phyloP scores from a whole-genome alignment of 768 basidiomycete genomes.

The Dentipellis fragilis region DNA sequence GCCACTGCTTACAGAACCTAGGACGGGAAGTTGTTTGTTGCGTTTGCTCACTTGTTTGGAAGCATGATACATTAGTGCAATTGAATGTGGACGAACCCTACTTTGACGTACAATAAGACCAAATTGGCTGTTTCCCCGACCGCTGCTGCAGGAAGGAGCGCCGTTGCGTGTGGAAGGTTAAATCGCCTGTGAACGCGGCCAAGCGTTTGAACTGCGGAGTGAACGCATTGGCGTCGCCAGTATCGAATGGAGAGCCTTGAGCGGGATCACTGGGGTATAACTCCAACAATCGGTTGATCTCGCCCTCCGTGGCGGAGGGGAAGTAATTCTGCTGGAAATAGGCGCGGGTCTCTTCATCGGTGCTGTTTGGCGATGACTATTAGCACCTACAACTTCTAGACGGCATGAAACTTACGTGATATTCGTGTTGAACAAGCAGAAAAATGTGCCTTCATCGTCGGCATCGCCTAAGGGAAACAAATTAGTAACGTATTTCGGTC shows the following conservation, averaged over 20 bases:
- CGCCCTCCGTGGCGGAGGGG: background rate
- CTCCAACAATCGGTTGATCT: constrained; percentile 6
- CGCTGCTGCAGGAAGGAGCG: background rate
- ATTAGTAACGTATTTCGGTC: background rate
- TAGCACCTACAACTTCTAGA: background rate
- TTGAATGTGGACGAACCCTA: no score
- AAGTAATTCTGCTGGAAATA: constrained; percentile 4
- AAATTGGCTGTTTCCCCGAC: background rate
- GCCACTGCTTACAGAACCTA: constrained; percentile 16
- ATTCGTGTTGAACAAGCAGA: constrained; percentile 13
- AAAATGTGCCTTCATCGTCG: constrained; percentile 19
- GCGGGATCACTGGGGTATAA: constrained; percentile 11
- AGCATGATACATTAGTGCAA: background rate
- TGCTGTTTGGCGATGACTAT: constrained; percentile 1
- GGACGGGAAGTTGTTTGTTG: constrained; percentile 17
- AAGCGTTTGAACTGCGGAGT: constrained; percentile 32
- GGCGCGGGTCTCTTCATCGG: constrained; percentile 3
- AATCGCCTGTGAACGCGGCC: constrained; percentile 28
- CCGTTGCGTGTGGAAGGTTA: background rate
- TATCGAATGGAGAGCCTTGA: constrained; percentile 20
- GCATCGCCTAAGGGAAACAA: constrained; percentile 17
- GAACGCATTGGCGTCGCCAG: constrained; percentile 9
- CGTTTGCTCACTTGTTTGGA: constrained; percentile 23
- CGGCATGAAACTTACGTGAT: constrained; percentile 14
- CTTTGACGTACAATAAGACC: constrained; percentile 8